Base-by-base conservation (phyloP, 345 rosid species). In the Lepidium africanum region DNA sequence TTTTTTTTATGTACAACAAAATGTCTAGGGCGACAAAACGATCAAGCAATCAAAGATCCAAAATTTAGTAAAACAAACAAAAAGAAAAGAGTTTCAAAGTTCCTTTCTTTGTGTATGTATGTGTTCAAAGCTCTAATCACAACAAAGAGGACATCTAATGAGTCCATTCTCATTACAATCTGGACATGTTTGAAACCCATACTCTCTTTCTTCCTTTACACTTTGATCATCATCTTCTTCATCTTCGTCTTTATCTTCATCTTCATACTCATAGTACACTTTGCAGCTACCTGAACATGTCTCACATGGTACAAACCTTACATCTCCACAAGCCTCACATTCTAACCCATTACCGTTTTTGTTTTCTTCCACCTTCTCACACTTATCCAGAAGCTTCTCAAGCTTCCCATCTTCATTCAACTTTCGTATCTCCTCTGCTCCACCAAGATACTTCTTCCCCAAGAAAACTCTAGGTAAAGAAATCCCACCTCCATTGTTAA, bases 151-250 rank as follows among this genome's bases (percentile, higher is more conserved):
- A 43, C 97, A 95, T 15, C 95, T 82, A 15, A 85, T 77, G 25
- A 95, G 80, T 23, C 99, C 97, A 76, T 95, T 95, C 69, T 95
- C 99, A 77, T 95, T 89, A 68, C 97, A 95, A 78, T 85, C 88
- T n/a, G 90, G 89, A 62, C 97, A 91, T 23, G 90, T 79, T 70
- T 81, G 88, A 74, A 84, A 86, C n/a, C 97, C 99, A 74, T 11
- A 79, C 48, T 82, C 90, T 54, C 72, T 75, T 1, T 51, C 70
- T 4, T 79, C 78, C 12, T 38, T 52, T 23, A 64, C 83, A 12
- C 67, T 59, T 51, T 48, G 79, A 8, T 77, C 69, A 48, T 40
- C 77, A 37, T 61, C 80, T 3, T 41, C 71, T 3, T 56, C 77
- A 37, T 61, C 80, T 3, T 41, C 71, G 2, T 56, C 66, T 1